Base-by-base conservation (phyloP, 352 stramenopile species). In the Phytopythium oedochilum region DNA sequence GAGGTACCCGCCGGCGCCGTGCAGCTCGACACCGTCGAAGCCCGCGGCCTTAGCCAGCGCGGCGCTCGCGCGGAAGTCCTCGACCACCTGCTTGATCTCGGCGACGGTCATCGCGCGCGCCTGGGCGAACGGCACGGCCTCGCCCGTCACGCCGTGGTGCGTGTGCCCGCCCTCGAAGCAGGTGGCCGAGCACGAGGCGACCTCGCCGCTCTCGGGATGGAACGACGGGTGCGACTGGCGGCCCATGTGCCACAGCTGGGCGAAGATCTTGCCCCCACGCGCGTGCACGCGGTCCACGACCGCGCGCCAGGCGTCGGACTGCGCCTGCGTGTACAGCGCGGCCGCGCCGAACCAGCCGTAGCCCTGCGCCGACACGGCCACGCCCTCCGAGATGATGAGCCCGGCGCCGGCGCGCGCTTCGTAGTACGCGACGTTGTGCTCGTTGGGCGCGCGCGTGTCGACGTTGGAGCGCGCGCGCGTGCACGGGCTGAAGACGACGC, bases 1-100 rank as follows among this genome's bases (percentile, higher is more conserved):
- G 12, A 98, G 63, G 47, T 97, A 97, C 12, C 90, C 92, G 40
- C 96, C 92, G 2, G 84, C 91, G 22, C 38, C 64, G 66, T 97
- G 92, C 95, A 70, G 58, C 42, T 70, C 63, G 11, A 70, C 63
- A 15, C 63, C 63, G 28, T 66, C 63, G 23, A 72, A 97, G 8
- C 91, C 91, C 22, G 88, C 88, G 18, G 85, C 63, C 40, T 88
- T 82, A 12, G 75, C 71, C 1, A 71, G 72, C 35, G 63, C 61
- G 0, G 88, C 87, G 5, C 64, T 79, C 50, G 78, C 61, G 22
- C 67, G 64, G 65, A 78, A 94, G 45, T 92, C 82, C 29, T 86
- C 55, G 12, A 96, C 66, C 5, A 73, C 65, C 12, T 61, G 44
- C n/a, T 62, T 43, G 48, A 97, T 83, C 23, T 97, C 88, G 22